Base-by-base conservation (phyloP, 768 basidiomycete genomes). In the Amanita rubescens region DNA sequence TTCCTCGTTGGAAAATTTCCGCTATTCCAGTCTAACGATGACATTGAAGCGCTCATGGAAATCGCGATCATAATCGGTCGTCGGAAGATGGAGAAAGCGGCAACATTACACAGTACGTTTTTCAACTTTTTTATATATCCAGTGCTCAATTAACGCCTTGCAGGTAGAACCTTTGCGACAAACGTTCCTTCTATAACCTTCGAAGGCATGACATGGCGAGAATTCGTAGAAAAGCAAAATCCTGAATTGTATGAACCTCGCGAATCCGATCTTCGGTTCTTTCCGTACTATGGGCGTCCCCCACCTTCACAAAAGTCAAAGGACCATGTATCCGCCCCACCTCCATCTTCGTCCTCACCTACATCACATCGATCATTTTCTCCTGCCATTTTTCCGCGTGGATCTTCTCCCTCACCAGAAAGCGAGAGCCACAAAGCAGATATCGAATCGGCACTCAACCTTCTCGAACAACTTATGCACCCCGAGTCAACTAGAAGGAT, bases 21-120 rank as follows among this genome's bases (percentile, higher is more conserved):
- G 1, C 69, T 97, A 25, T 94, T 98, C 70, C 88, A 92, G 60
- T 92, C 94, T 17, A 88, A 80, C 61, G 93, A 98, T 62, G 96
- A 99, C 64, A 79, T 85, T 33, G 95, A 99, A 67, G 96, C 94
- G 5, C 73, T 98, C 17, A 89, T 97, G 85, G 96, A 99, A 69
- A 86, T 97, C 51, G 87, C 91, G 14, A 74, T 82, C 10, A 85
- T 99, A 41, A 81, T 96, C 57, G 96, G 96, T 7, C 79, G 80
- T 57, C 78, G 75, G 58, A 78, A 78, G 49, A 90, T 96, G 79
- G 95, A 95, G 63, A 84, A 79, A 62, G 78, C 83, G 34, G 95
- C 94, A 0, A 80, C 87, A 17, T 65, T 97, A 39, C 96, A 99
- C 65, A 91, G 95, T 97, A 65, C 58, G 85, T 74, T 32, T n/a